A percentile compares a stretch with the other conserved stretches of the same genome.
Evolutionary conservation across 208 protist genomes (phyloP).

Genomic region (Trypanosoma vivax): DNA sequence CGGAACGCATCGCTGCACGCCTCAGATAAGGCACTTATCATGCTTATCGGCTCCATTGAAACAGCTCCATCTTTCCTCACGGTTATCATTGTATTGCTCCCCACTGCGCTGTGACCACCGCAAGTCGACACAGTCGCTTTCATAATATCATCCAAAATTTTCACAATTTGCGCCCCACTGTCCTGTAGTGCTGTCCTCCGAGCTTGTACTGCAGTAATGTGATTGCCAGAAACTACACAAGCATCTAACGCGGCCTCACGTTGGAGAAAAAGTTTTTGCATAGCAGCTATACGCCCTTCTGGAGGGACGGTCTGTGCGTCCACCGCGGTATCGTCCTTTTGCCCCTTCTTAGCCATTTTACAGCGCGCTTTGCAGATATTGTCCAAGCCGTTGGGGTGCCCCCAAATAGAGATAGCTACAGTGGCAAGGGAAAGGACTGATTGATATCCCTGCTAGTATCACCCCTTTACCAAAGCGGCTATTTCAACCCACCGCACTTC

Average conservation of each 20-base stretch:
- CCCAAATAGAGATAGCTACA: too few relatives aligned
- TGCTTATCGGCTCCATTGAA: not conserved
- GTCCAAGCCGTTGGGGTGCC: too few relatives aligned
- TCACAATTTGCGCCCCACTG: conserved; percentile 8
- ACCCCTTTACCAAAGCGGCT: too few relatives aligned
- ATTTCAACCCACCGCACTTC: too few relatives aligned
- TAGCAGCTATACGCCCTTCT: not conserved
- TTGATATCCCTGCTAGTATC: too few relatives aligned
- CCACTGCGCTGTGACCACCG: not conserved
- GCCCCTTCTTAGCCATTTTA: too few relatives aligned
- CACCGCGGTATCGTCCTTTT: too few relatives aligned
- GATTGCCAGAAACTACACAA: conserved; percentile 1
- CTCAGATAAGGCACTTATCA: conserved; percentile 2
- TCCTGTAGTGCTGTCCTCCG: conserved; percentile 1
- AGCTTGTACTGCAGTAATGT: not conserved
- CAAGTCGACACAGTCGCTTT: not conserved
- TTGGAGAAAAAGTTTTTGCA: conserved; percentile 19
- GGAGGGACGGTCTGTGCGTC: not conserved
- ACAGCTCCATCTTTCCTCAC: not conserved
- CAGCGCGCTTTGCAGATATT: too few relatives aligned
- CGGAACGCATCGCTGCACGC: conserved; percentile 3
- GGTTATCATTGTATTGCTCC: not conserved
- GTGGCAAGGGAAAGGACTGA: too few relatives aligned
- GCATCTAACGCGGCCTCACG: conserved; percentile 18
- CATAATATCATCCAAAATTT: conserved; percentile 8